These are phyloP conservation scores for Parascedosporium putredinis DNA, from an alignment of 2,329 filamentous ascomycete species.

Conservation along the genomic window DNA sequence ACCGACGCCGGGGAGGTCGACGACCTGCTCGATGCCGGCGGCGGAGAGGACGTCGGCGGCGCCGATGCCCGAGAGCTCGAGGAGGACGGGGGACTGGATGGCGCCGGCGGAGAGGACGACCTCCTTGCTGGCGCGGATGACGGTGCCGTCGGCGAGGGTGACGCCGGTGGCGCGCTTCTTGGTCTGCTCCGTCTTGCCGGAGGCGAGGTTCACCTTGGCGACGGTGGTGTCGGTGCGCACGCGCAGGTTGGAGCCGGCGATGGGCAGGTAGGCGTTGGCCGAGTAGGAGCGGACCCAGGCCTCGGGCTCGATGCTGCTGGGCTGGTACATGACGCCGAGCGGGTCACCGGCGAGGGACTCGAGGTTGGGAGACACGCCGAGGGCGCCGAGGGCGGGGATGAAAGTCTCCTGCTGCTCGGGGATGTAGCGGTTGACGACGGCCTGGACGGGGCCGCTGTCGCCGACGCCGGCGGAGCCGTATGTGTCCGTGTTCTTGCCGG, in stretches of 20 bases:
- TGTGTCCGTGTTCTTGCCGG: slow-evolving; percentile 14
- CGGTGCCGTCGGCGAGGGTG: slow-evolving; percentile 26
- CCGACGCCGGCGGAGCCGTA: slow-evolving; percentile 15
- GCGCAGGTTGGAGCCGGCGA: slow-evolving; percentile 31
- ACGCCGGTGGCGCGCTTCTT: slow-evolving; percentile 20
- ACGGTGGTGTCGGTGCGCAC: slow-evolving; percentile 22
- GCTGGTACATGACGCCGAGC: slow-evolving; percentile 38
- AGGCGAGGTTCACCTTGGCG: slow-evolving; percentile 13
- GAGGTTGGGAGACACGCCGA: slow-evolving; percentile 30
- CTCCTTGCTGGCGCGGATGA: slow-evolving; percentile 28
- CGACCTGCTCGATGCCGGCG: slow-evolving; percentile 26
- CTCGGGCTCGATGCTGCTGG: slow-evolving; percentile 34
- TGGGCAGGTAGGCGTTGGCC: slow-evolving; percentile 29
- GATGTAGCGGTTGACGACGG: slow-evolving; percentile 28
- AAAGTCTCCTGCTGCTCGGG: slow-evolving; percentile 31
- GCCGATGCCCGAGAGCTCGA: slow-evolving; percentile 25
- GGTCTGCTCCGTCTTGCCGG: slow-evolving; percentile 1
- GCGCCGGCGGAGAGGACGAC: slow-evolving; percentile 14
- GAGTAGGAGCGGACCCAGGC: slow-evolving; percentile 39
- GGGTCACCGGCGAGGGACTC: slow-evolving; percentile 38
- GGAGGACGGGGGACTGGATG: slow-evolving; percentile 17
- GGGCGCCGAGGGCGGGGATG: slow-evolving; percentile 31
- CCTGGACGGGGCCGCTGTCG: slow-evolving; percentile 16
- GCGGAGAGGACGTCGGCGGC: slow-evolving; percentile 21
- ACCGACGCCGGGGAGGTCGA: slow-evolving; percentile 32